Base-by-base conservation (phyloP, 192 early-diverging fungal genomes). In the Gryganskiella cystojenkinii region DNA sequence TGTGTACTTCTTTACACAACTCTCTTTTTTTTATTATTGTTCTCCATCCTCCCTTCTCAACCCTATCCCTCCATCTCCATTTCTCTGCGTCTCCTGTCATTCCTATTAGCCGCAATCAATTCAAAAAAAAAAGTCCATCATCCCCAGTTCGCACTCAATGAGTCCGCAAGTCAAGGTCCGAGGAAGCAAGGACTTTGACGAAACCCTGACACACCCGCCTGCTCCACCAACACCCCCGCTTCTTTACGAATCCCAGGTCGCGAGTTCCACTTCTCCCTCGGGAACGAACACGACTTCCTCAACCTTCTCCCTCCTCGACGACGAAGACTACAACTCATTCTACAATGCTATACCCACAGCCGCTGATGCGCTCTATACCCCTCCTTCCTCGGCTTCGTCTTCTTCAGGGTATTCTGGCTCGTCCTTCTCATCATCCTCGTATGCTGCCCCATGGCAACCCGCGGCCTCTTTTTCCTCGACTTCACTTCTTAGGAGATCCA, bases 281-380 rank as follows among this genome's bases (percentile, higher is more conserved):
- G 22, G 3, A 37, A 27, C 20, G 20, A 17, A 43, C 56, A 9
- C 56, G 17, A 6, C 37, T 45, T 28, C 42, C 25, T 5, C 55
- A n/a, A 19, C 55, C n/a, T 22, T 34, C 11, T 56, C 55, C 7
- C 13, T 34, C 19, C 31, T 35, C 17, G 31, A 56, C 4, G 55
- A 56, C 20, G 55, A 56, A 8, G 35, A 34, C 14, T 56, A 62
- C 30, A 62, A 27, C 31, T 40, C 60, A 17, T 64, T 64, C 35
- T 53, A 64, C 62, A 52, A 43, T 22, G 43, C 60, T 20, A 33
- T 47, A 40, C 45, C 45, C 30, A 33, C 60, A n/a, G 24, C 45
- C n/a, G 30, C 60, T 11, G 46, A 49, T 30, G 24, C 62, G 1
- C 33, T 64, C 10, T 52, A 25, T 35, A 40, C 62, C 51, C n/a